Percentiles rank a stretch among this genome's conserved stretches.
These are phyloP conservation scores for Sporothrix brasiliensis DNA, from an alignment of 2,329 filamentous ascomycete species.

Conservation along the genomic window DNA sequence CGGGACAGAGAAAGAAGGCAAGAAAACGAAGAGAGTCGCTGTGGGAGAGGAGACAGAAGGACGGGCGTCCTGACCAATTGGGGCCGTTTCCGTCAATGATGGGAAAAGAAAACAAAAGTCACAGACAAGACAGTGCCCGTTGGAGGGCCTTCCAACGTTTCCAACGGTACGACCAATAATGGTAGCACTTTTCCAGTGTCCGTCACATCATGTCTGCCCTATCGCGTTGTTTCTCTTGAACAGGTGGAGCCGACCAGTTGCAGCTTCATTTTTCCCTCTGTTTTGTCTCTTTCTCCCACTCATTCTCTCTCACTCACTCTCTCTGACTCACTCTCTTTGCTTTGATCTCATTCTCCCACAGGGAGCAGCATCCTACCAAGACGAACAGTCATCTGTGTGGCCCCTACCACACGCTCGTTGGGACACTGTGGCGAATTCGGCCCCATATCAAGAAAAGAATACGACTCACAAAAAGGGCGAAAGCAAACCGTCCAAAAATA, in stretches of 20 bases:
- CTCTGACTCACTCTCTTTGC: not conserved
- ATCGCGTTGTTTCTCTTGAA: conserved; percentile 1
- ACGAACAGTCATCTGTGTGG: not conserved
- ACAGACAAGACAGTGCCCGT: not conserved
- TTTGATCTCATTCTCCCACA: conserved; percentile 3
- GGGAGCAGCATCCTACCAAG: not conserved
- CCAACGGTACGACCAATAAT: not conserved
- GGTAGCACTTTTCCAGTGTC: not conserved
- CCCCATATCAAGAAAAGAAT: conserved; percentile 18
- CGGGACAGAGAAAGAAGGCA: conserved; percentile 20
- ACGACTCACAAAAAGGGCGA: not conserved
- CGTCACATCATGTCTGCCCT: not conserved
- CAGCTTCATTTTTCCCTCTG: not conserved
- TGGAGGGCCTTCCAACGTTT: not conserved
- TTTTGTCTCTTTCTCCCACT: not conserved
- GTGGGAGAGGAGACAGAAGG: conserved; percentile 5
- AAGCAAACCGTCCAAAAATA: not conserved
- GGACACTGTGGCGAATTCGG: not conserved
- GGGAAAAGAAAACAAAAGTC: not conserved
- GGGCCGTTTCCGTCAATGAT: not conserved
- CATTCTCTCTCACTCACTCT: no score
- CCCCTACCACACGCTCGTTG: not conserved
- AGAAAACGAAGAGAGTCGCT: not conserved
- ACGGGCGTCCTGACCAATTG: conserved; percentile 9
- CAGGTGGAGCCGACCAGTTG: conserved; percentile 14